These are phyloP conservation scores for Macrolepiota albuminosa DNA, from an alignment of 768 basidiomycete genomes.

Conservation along the genomic window DNA sequence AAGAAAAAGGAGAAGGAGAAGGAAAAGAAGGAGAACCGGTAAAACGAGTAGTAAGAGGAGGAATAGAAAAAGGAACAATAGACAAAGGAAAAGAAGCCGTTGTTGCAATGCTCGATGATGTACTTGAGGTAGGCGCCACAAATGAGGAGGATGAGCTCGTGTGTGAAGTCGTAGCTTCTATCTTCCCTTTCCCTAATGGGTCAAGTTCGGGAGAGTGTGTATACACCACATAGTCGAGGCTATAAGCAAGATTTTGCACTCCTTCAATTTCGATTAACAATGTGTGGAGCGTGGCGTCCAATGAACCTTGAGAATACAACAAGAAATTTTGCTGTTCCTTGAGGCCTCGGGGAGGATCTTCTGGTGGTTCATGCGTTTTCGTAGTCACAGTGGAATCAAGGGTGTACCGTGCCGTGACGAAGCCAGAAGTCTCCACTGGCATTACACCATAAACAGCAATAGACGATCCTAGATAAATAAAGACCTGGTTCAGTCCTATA, in stretches of 20 bases:
- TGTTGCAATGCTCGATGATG: background rate
- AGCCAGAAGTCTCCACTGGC: background rate
- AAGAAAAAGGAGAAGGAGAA: background rate
- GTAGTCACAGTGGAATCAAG: background rate
- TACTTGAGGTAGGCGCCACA: too few relatives aligned
- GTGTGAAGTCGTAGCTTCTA: background rate
- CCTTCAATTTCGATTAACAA: background rate
- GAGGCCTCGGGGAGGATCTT: too few relatives aligned
- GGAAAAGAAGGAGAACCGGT: too few relatives aligned
- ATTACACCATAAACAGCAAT: background rate
- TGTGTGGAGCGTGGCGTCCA: background rate
- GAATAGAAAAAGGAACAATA: too few relatives aligned
- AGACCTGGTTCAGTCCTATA: background rate
- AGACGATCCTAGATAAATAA: background rate
- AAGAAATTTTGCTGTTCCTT: background rate
- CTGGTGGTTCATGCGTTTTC: background rate
- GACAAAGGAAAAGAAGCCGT: background rate
- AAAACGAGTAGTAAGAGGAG: too few relatives aligned
- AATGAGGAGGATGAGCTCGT: background rate
- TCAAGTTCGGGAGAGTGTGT: background rate
- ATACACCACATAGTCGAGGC: background rate
- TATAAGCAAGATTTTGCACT: background rate
- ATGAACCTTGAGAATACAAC: background rate
- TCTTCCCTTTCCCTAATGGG: accelerated
- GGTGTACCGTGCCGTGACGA: background rate